Evolutionary conservation across 2,329 filamentous ascomycete species (phyloP).

Genomic region (Aspergillus ibericus): DNA sequence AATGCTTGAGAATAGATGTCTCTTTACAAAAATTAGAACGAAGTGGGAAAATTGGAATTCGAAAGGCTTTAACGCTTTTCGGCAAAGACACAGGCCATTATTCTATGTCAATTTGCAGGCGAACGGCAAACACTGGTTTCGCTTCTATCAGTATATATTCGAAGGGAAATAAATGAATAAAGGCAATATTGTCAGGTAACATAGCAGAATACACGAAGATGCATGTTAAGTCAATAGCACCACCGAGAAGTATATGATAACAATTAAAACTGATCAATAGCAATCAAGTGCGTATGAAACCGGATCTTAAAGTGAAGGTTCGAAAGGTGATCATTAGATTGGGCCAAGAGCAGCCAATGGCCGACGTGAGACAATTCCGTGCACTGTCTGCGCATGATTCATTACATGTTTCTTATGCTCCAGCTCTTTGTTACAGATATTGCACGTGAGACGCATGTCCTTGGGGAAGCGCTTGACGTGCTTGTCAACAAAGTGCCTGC

Average conservation of each 20-base stretch:
- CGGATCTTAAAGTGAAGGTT: not conserved
- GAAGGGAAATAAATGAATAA: not conserved
- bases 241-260: not conserved
- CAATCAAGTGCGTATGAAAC: not conserved
- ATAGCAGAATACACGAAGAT: not conserved
- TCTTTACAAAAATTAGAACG: not conserved
- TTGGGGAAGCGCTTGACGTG: not conserved
- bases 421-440: not conserved
- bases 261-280: not conserved
- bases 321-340: not conserved
- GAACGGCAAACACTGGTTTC: not conserved
- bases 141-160: not conserved
- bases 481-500: not conserved
- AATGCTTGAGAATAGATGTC: not conserved
- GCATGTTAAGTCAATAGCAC: not conserved
- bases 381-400: not conserved
- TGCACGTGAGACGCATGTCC: not conserved
- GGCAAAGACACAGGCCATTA: not conserved
- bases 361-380: not conserved
- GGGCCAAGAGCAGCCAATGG: not conserved
- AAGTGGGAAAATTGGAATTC: not conserved
- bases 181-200: not conserved
- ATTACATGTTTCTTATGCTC: not conserved
- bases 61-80: not conserved
- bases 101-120: not conserved